Evolutionary conservation across 75 land plant species (phyloP), one percentile per base, ranked within the genome.

Genomic region (Cupressus sempervirens): DNA sequence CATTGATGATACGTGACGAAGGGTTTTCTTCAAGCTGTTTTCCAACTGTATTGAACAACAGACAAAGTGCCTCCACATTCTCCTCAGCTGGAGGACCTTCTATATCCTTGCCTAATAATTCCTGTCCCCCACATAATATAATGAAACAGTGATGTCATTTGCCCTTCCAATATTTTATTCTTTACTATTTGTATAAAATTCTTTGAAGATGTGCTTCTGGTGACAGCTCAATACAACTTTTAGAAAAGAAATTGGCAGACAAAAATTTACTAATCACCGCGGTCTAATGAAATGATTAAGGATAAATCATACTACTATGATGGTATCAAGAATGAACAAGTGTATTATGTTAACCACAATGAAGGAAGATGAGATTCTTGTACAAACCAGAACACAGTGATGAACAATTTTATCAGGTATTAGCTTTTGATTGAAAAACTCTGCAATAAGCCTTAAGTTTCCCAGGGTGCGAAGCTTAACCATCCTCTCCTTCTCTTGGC

Each of bases 61-160:
- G 97, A 82, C 96, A 95, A 82, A 97, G 93, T 14, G 97, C 99
- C 85, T 97, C 97, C 30, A 97, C 96, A 84, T 97, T 97, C 81
- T 94, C 97, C 88, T 95, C 99, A 45, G 85, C 97, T 48, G 97
- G 99, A 83, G 87, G 87, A 74, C 83, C 82, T 72, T 90, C 93
- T 40, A 81, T 43, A 83, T 93, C 94, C 73, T 45, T 54, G 26
- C 94, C 97, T 86, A 97, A 86, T 41, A 95, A 90, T 76, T 89
- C 92, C 94, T 93, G 88, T 29, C 2, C 0, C 32, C 23, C 8
- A n/a, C 12, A 29, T 29, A 68, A 68, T 68, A 68, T 26, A 68
- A 29, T 23, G 29, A 6, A 68, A 68, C 11, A n/a, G 1, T 68
- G 2, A 68, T 82, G 34, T 68, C 73, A 29, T 68, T n/a, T 68